Conservation (phyloP, 192 early-diverging fungal genomes). For the Nowakowskiella sp. region DNA sequence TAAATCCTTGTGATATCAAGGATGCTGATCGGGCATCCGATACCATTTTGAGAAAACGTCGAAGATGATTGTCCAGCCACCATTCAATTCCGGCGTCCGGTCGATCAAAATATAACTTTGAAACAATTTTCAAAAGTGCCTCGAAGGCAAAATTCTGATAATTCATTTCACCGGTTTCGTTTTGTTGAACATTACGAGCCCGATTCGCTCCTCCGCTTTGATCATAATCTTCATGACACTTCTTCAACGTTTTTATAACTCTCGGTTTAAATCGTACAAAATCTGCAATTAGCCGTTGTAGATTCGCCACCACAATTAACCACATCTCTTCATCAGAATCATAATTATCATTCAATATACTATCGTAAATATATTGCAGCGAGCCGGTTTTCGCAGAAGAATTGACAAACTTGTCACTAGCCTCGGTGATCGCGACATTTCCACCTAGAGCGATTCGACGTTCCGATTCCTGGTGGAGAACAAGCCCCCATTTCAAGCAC, state of each 20-base stretch:
- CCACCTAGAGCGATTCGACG: too few relatives aligned
- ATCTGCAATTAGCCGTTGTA: neutral
- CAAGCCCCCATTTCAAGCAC: too few relatives aligned
- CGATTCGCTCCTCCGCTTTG: slow-evolving; percentile 7
- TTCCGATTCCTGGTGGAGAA: too few relatives aligned
- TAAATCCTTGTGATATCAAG: slow-evolving; percentile 42
- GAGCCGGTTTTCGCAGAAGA: too few relatives aligned
- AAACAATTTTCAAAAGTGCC: slow-evolving; percentile 63
- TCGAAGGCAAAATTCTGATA: slow-evolving; percentile 29
- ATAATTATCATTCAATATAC: too few relatives aligned
- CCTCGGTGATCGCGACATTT: too few relatives aligned
- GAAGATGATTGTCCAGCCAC: slow-evolving; percentile 41
- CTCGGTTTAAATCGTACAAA: neutral
- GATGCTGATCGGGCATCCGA: slow-evolving; percentile 28
- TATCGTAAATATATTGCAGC: too few relatives aligned
- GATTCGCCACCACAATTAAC: neutral
- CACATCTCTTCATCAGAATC: neutral
- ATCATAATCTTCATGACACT: slow-evolving; percentile 10
- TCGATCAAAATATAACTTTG: slow-evolving; percentile 63
- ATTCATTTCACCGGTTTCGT: neutral
- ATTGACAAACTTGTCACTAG: too few relatives aligned
- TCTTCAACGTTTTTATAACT: slow-evolving; percentile 15
- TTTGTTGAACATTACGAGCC: slow-evolving; percentile 8
- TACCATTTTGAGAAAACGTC: slow-evolving; percentile 36
- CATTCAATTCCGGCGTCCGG: slow-evolving; percentile 51